These are phyloP conservation scores for Albophoma yamanashiensis DNA, from an alignment of 2,329 filamentous ascomycete genomes.

Conservation along the genomic window DNA sequence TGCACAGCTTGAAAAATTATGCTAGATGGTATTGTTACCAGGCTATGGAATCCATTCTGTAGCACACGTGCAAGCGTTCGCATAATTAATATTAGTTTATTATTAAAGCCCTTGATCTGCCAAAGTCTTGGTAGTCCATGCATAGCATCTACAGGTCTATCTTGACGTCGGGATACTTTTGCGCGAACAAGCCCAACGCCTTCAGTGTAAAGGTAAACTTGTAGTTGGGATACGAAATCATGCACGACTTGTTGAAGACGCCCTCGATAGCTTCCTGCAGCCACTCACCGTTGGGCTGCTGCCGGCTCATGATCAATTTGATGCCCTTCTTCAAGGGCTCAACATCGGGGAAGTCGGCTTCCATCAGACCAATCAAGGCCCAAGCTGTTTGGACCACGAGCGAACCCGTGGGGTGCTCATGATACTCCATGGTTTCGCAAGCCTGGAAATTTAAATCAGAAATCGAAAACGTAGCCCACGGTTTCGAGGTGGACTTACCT, in stretches of 20 bases:
- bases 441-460: constrained; percentile 34
- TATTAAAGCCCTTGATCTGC: background rate
- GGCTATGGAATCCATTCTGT: background rate
- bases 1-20: too few species aligned
- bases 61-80: background rate
- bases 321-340: constrained; percentile 64
- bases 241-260: constrained; percentile 98
- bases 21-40: too few species aligned
- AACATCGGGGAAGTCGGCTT: constrained; percentile 69
- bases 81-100: background rate
- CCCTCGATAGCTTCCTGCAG: constrained; percentile 91
- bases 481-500: constrained; percentile 28
- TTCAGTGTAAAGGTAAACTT: constrained; percentile 95
- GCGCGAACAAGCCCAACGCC: constrained; percentile 81
- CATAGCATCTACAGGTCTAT: constrained; percentile 17
- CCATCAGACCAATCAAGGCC: constrained; percentile 72
- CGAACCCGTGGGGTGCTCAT: constrained; percentile 62
- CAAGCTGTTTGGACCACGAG: constrained; percentile 94
- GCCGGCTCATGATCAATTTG: constrained; percentile 71
- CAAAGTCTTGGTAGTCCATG: background rate
- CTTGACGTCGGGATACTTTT: constrained; percentile 55
- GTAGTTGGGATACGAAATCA: constrained; percentile 99
- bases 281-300: constrained; percentile 89
- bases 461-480: background rate
- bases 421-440: constrained; percentile 67